Conservation (phyloP, 345 rosid genomes). For the Eucalyptus grandis region DNA sequence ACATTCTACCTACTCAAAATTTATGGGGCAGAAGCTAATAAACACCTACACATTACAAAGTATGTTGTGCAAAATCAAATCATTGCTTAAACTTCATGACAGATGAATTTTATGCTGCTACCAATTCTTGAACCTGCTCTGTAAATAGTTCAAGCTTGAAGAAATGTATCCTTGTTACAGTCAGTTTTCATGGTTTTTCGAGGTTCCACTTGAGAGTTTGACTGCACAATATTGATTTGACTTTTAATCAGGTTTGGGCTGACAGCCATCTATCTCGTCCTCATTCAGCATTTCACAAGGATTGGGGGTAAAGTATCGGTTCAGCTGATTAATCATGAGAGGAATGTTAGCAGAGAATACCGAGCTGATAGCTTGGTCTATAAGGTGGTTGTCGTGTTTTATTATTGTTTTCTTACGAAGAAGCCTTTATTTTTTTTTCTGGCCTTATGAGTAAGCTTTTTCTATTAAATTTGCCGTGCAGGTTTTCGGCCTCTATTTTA, state of each 20-base stretch:
- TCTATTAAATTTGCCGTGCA: conserved; percentile 15
- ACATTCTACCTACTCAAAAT: neutral
- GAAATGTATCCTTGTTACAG: neutral
- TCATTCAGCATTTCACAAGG: conserved; percentile 71
- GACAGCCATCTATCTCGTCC: conserved; percentile 74
- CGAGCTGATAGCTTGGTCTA: conserved; percentile 85
- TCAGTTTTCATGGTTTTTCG: neutral
- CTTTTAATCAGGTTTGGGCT: conserved; percentile 46
- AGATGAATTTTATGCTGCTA: neutral
- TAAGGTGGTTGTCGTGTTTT: conserved; percentile 34
- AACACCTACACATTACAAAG: neutral
- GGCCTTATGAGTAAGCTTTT: neutral
- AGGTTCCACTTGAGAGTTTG: neutral
- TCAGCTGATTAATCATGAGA: conserved; percentile 69
- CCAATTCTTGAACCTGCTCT: neutral
- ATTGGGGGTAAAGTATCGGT: conserved; percentile 77
- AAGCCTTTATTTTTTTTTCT: neutral
- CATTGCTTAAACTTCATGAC: neutral
- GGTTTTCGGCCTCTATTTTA: conserved; percentile 94
- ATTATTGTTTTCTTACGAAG: neutral
- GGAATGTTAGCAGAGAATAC: conserved; percentile 56
- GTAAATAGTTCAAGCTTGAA: neutral
- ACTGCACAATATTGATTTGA: neutral
- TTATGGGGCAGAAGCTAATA: neutral
- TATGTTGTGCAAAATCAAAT: neutral